These are phyloP conservation scores for Komagataella pastoris DNA, from an alignment of 805 yeast genomes.

Conservation along the genomic window DNA sequence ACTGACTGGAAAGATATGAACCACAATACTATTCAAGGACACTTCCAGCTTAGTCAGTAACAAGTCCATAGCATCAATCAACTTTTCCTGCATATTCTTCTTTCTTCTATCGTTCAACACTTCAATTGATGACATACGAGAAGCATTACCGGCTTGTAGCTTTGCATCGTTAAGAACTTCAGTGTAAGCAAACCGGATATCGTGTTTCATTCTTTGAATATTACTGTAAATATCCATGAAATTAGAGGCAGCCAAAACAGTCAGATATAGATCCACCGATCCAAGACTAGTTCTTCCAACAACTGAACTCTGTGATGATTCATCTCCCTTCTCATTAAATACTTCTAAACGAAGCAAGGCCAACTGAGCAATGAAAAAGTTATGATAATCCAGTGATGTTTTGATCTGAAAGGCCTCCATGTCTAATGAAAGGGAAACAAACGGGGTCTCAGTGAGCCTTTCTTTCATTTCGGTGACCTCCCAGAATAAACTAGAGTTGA, in stretches of 20 bases:
- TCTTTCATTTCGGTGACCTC: constrained; percentile 21
- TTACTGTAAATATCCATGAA: constrained; percentile 67
- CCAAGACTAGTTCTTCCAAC: constrained; percentile 35
- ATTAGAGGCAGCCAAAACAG: constrained; percentile 80
- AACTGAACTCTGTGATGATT: constrained; percentile 35
- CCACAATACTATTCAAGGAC: constrained; percentile 35
- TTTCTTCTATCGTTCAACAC: constrained; percentile 3
- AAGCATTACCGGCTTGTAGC: not conserved
- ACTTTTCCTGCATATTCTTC: not conserved
- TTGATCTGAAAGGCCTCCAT: constrained; percentile 43
- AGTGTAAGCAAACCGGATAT: constrained; percentile 55
- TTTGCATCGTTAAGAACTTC: constrained; percentile 58
- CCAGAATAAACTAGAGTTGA: constrained; percentile 67
- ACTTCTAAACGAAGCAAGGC: constrained; percentile 36
- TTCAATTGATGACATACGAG: constrained; percentile 5
- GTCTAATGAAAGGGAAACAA: constrained; percentile 48
- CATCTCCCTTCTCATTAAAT: constrained; percentile 27
- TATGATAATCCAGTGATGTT: constrained; percentile 73
- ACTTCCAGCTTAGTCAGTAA: constrained; percentile 62
- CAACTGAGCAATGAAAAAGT: constrained; percentile 55
- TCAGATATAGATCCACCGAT: constrained; percentile 47
- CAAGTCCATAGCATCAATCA: constrained; percentile 17
- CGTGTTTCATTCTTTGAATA: constrained; percentile 57
- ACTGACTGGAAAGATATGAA: constrained; percentile 75
- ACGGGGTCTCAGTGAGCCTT: constrained; percentile 40